These are phyloP conservation scores for Exophiala spinifera DNA, from an alignment of 2,329 filamentous ascomycete genomes.

Conservation along the genomic window DNA sequence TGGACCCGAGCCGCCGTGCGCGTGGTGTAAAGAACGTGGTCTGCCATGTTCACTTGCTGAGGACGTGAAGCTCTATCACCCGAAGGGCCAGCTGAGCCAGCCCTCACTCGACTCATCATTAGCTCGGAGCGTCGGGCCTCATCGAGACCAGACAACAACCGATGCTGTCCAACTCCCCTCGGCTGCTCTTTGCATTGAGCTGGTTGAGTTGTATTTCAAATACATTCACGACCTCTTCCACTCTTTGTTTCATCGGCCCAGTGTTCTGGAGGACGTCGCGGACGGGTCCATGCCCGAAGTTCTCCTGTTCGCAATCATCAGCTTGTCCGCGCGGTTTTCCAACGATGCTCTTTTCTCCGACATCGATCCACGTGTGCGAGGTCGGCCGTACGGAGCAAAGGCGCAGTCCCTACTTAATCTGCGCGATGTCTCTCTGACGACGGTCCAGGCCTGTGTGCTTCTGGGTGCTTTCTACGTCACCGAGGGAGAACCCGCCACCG, in stretches of 20 bases:
- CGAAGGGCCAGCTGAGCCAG: too few relatives aligned
- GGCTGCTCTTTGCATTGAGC: slow-evolving; percentile 18
- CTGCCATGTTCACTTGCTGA: slow-evolving; percentile 1
- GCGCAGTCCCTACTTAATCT: slow-evolving; percentile 33
- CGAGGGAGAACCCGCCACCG: slow-evolving; percentile 31
- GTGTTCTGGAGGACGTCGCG: slow-evolving; percentile 21
- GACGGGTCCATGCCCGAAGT: slow-evolving; percentile 14
- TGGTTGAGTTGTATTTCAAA: slow-evolving; percentile 25
- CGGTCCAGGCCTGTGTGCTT: slow-evolving; percentile 42
- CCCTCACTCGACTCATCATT: too few relatives aligned
- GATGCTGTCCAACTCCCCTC: slow-evolving; percentile 13
- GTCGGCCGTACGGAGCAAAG: slow-evolving; percentile 20
- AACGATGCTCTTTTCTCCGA: slow-evolving; percentile 16
- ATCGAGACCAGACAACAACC: too few relatives aligned
- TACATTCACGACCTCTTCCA: slow-evolving; percentile 27
- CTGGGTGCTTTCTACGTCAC: slow-evolving; percentile 39
- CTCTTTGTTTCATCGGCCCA: slow-evolving; percentile 24
- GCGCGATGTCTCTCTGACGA: slow-evolving; percentile 38
- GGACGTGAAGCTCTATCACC: too few relatives aligned
- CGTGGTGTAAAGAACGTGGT: slow-evolving; percentile 17
- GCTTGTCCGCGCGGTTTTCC: slow-evolving; percentile 19
- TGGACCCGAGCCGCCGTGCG: slow-evolving; percentile 13
- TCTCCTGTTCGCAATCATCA: slow-evolving; percentile 17
- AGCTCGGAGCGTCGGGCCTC: slow-evolving; percentile 2
- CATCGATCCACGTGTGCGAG: slow-evolving; percentile 19